phyloP scores from a whole-genome alignment of 2,329 filamentous ascomycete species.

The Hypomyces perniciosus region DNA sequence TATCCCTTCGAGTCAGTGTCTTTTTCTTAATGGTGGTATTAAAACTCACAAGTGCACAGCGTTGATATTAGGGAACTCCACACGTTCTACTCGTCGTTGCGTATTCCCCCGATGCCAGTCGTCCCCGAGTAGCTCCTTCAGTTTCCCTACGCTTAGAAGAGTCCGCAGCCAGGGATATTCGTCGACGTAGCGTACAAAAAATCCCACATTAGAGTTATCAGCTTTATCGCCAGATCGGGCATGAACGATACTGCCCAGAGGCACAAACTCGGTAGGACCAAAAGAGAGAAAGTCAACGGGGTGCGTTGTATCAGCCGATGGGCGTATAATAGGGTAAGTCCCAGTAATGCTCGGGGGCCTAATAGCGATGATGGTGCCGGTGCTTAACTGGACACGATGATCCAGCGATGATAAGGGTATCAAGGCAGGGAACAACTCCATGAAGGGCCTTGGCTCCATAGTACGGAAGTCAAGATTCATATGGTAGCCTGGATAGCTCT shows the following conservation, averaged over 20 bases:
- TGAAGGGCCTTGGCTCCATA: slow-evolving; percentile 36
- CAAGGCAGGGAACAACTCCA: slow-evolving; percentile 36
- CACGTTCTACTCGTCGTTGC: slow-evolving; percentile 33
- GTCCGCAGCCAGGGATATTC: slow-evolving; percentile 41
- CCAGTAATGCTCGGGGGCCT: slow-evolving; percentile 17
- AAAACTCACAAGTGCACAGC: slow-evolving; percentile 23
- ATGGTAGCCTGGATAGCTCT: slow-evolving; percentile 37
- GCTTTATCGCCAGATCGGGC: slow-evolving; percentile 37
- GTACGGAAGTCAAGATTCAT: slow-evolving; percentile 39
- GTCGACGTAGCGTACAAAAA: slow-evolving; percentile 38
- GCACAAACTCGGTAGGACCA: slow-evolving; percentile 22
- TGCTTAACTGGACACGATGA: slow-evolving; percentile 24
- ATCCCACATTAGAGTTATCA: slow-evolving; percentile 38
- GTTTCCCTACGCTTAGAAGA: slow-evolving; percentile 32
- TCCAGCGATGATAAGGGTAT: slow-evolving; percentile 25
- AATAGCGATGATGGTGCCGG: slow-evolving; percentile 15
- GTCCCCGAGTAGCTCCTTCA: slow-evolving; percentile 33
- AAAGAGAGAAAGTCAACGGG: slow-evolving; percentile 21
- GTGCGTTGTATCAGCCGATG: slow-evolving; percentile 21
- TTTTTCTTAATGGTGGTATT: background rate
- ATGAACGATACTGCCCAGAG: slow-evolving; percentile 26
- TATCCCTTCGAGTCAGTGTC: slow-evolving; percentile 9
- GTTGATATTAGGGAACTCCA: slow-evolving; percentile 35
- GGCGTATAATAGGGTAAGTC: slow-evolving; percentile 20
- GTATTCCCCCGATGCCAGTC: slow-evolving; percentile 30